phyloP scores from a whole-genome alignment of 192 early-diverging fungal species.

The Pilaira anomala region DNA sequence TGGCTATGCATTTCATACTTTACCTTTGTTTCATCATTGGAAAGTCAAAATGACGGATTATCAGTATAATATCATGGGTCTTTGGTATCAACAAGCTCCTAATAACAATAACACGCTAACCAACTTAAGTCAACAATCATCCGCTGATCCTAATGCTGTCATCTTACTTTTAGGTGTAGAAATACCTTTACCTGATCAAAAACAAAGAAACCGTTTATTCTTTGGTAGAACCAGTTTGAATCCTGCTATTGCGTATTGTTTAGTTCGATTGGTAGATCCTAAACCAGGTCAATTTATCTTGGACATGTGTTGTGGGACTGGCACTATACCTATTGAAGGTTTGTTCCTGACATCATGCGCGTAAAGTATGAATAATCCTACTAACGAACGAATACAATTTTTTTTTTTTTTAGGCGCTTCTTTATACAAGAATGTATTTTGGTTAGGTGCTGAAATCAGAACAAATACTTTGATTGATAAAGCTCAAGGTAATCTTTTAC shows the following conservation, averaged over 20 bases:
- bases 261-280: conserved; percentile 32
- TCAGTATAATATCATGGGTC: conserved; percentile 38
- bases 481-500: conserved; percentile 24
- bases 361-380: no score
- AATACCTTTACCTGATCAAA: conserved; percentile 10
- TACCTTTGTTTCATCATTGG: conserved; percentile 31
- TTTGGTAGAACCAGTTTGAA: conserved; percentile 43
- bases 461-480: conserved; percentile 15
- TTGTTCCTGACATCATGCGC: background rate
- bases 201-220: conserved; percentile 37
- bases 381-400: no score
- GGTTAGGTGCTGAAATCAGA: conserved; percentile 39
- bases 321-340: conserved; percentile 32
- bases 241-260: conserved; percentile 41
- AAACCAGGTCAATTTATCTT: conserved; percentile 41
- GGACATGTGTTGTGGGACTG: conserved; percentile 44
- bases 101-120: background rate
- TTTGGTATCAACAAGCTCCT: conserved; percentile 24
- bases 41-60: conserved; percentile 41
- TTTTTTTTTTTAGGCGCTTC: conserved; percentile 25
- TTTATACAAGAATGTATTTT: conserved; percentile 35
- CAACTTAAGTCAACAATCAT: background rate
- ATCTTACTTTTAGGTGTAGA: conserved; percentile 7
- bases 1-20: conserved; percentile 19
- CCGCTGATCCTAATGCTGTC: background rate